These are phyloP conservation scores for Trametes versicolor DNA, from an alignment of 1,284 basidiomycete genomes.

Conservation along the genomic window DNA sequence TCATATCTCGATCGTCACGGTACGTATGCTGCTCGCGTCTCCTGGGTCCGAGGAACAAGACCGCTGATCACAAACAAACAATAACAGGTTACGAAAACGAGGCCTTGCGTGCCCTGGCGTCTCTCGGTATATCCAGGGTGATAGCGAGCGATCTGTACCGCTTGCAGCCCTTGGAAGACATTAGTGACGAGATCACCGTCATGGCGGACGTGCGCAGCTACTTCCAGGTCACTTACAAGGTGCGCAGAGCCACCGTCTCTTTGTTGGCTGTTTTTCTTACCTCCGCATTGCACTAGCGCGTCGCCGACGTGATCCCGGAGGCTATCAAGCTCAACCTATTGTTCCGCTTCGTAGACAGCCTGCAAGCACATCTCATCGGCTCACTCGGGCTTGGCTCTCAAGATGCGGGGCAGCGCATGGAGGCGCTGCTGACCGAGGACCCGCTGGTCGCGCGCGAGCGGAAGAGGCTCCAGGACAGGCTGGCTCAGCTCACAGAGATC, in stretches of 20 bases:
- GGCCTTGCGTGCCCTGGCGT: slow-evolving; percentile 23
- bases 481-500: slow-evolving; percentile 48
- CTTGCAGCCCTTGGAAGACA: slow-evolving; percentile 24
- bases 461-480: slow-evolving; percentile 41
- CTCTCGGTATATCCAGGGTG: slow-evolving; percentile 22
- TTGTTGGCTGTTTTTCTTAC: neutral
- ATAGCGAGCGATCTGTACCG: slow-evolving; percentile 19
- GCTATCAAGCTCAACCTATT: slow-evolving; percentile 61
- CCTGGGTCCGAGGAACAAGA: neutral
- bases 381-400: slow-evolving; percentile 40
- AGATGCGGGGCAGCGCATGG: slow-evolving; percentile 43
- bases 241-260: slow-evolving; percentile 4
- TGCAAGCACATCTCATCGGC: slow-evolving; percentile 53
- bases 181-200: slow-evolving; percentile 37
- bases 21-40: neutral
- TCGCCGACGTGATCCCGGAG: slow-evolving; percentile 62
- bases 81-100: neutral
- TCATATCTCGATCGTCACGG: neutral
- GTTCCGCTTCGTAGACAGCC: slow-evolving; percentile 47
- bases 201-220: slow-evolving; percentile 43
- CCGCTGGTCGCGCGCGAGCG: slow-evolving; percentile 46
- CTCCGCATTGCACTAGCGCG: slow-evolving; percentile 49
- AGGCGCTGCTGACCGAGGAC: slow-evolving; percentile 56
- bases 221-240: slow-evolving; percentile 43
- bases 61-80: neutral